Conservation (phyloP, 768 basidiomycete species). For the Ramaria rubella region DNA sequence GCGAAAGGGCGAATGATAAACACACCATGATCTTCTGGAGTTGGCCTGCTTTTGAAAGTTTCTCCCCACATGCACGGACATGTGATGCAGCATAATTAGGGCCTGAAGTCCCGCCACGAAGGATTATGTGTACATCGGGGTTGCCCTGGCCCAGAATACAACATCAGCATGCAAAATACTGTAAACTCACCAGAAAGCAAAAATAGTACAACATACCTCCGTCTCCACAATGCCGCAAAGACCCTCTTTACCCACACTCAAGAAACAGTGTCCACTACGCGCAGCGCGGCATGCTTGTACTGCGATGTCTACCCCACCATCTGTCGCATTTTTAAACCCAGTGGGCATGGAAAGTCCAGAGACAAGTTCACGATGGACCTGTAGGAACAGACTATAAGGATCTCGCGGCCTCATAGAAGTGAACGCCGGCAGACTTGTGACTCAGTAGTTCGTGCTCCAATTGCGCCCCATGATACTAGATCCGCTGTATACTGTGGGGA, state of each 20-base stretch:
- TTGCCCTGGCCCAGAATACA: conserved; percentile 53
- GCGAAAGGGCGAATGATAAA: conserved; percentile 10
- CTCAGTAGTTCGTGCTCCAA: conserved; percentile 89
- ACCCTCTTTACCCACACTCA: conserved; percentile 96
- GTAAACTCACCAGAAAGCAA: not conserved
- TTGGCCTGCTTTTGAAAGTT: conserved; percentile 73
- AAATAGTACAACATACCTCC: conserved; percentile 37
- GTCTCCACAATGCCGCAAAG: conserved; percentile 94
- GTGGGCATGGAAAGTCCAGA: conserved; percentile 91
- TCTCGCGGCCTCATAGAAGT: no score
- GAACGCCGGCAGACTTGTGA: conserved; percentile 35
- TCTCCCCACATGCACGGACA: conserved; percentile 68
- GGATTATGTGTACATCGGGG: conserved; percentile 87
- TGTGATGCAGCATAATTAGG: conserved; percentile 83
- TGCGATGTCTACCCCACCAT: conserved; percentile 86
- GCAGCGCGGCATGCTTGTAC: conserved; percentile 95
- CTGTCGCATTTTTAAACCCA: conserved; percentile 98
- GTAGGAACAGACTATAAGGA: conserved; percentile 22
- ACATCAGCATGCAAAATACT: not conserved
- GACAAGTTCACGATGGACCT: conserved; percentile 85
- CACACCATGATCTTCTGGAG: conserved; percentile 81
- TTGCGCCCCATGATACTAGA: conserved; percentile 91
- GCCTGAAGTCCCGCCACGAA: conserved; percentile 83
- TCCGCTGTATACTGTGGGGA: conserved; percentile 90
- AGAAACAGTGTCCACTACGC: conserved; percentile 85